Evolutionary conservation across 345 rosid species (phyloP).

Genomic region (Syzygium grande): DNA sequence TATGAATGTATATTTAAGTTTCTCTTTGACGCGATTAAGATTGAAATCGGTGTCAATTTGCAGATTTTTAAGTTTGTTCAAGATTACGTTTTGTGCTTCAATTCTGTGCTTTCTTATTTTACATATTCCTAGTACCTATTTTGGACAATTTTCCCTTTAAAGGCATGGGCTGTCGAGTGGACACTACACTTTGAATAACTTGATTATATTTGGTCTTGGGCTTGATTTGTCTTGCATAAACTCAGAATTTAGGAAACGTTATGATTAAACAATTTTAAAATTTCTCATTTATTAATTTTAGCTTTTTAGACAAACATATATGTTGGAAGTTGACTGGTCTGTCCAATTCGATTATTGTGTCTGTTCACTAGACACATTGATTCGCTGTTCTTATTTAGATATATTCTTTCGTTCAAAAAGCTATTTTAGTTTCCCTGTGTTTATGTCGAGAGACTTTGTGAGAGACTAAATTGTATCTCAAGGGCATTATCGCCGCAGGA

Average conservation of each 20-base stretch:
- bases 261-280: background rate
- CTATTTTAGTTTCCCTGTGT: background rate
- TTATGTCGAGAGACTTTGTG: background rate
- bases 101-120: too few relatives aligned
- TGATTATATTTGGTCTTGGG: background rate
- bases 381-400: background rate
- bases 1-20: background rate
- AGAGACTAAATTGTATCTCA: background rate
- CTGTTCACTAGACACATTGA: background rate
- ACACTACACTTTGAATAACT: background rate
- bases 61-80: background rate
- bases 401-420: background rate
- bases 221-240: background rate
- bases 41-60: background rate
- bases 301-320: background rate
- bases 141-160: background rate
- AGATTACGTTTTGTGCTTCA: too few relatives aligned
- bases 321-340: background rate
- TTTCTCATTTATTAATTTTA: background rate
- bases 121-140: background rate
- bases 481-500: background rate
- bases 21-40: background rate
- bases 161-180: background rate
- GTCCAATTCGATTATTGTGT: background rate
- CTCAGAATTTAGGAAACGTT: background rate